Conservation (phyloP, 108 stramenopile species). For the Parietichytrium sp. region DNA sequence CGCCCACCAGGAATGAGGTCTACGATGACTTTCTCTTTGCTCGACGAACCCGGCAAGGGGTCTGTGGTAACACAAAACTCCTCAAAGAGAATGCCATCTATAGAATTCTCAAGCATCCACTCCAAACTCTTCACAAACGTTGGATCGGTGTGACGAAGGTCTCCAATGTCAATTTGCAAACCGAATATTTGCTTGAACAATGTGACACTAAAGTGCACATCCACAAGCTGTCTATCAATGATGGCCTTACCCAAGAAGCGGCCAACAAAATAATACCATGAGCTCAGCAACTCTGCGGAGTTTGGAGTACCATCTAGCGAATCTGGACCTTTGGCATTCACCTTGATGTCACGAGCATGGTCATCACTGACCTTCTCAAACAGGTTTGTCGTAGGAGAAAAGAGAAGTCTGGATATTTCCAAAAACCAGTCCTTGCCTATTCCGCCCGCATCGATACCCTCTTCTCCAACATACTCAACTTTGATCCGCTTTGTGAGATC, state of each 20-base stretch:
- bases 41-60: constrained; percentile 50
- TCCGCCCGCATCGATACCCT: constrained; percentile 97
- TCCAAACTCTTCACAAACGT: constrained; percentile 75
- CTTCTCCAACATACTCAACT: constrained; percentile 87
- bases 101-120: constrained; percentile 39
- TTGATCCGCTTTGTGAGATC: constrained; percentile 88
- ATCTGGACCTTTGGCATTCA: constrained; percentile 39
- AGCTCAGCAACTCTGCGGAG: too few relatives aligned
- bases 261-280: constrained; percentile 92
- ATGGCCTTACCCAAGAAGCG: constrained; percentile 95
- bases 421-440: constrained; percentile 92
- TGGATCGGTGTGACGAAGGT: constrained; percentile 80
- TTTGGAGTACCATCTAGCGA: constrained; percentile 75
- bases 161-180: constrained; percentile 83
- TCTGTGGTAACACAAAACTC: constrained; percentile 93
- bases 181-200: constrained; percentile 99
- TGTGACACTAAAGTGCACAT: constrained; percentile 93
- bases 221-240: constrained; percentile 88
- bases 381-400: constrained; percentile 94
- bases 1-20: constrained; percentile 88
- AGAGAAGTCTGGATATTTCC: constrained; percentile 92
- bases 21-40: constrained; percentile 70
- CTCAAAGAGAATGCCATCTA: constrained; percentile 74
- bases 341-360: constrained; percentile 90
- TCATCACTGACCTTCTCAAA: constrained; percentile 70